Conservation (phyloP, 106 monocot genomes). For the Apostasia ramifera region DNA sequence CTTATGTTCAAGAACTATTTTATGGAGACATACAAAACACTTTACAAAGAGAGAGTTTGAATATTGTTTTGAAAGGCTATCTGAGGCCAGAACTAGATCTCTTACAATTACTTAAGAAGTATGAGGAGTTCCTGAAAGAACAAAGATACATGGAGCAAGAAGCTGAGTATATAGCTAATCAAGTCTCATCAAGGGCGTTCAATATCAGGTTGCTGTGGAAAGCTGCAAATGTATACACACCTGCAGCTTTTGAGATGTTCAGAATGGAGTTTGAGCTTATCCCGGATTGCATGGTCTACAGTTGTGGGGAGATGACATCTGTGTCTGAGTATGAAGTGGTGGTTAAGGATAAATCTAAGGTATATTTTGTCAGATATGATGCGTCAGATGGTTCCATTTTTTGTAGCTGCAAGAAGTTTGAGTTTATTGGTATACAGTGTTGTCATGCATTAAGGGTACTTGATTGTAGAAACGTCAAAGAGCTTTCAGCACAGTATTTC, state of each 20-base stretch:
- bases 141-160: slow-evolving; percentile 2
- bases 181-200: background rate
- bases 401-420: slow-evolving; percentile 12
- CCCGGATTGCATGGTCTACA: slow-evolving; percentile 4
- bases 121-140: slow-evolving; percentile 6
- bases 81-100: slow-evolving; percentile 3
- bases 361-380: slow-evolving; percentile 8
- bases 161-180: slow-evolving; percentile 5
- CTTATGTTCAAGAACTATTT: slow-evolving; percentile 1
- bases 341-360: slow-evolving; percentile 9
- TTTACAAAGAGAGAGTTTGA: background rate
- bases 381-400: slow-evolving; percentile 8
- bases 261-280: slow-evolving; percentile 9
- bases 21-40: slow-evolving; percentile 6
- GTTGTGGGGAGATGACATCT: slow-evolving; percentile 7
- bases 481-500: slow-evolving; percentile 1
- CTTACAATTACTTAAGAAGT: slow-evolving; percentile 3
- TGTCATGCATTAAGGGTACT: slow-evolving; percentile 11
- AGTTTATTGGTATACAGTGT: slow-evolving; percentile 8
- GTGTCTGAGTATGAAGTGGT: slow-evolving; percentile 8
- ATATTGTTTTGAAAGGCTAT: background rate
- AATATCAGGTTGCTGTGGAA: slow-evolving; percentile 2
- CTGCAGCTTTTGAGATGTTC: slow-evolving; percentile 7
- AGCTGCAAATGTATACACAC: slow-evolving; percentile 13
- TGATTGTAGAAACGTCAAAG: slow-evolving; percentile 10